Evolutionary conservation across 176 grass and related monocot genomes (phyloP).

Genomic region (Zizania latifolia): DNA sequence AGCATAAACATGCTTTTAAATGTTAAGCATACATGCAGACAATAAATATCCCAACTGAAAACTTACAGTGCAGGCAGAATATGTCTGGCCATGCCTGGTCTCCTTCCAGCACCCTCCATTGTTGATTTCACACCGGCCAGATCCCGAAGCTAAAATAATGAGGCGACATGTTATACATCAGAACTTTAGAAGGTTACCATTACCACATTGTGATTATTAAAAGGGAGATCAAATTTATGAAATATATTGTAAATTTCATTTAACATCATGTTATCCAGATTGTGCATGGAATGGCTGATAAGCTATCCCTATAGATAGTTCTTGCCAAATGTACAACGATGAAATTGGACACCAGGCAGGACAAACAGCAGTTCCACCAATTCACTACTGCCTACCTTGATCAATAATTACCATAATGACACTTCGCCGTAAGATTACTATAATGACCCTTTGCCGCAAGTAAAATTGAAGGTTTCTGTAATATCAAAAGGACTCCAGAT

Average conservation of each 20-base stretch:
- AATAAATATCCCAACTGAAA: not conserved
- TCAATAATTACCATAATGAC: no score
- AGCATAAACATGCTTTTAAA: conserved; percentile 8
- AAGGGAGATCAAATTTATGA: not conserved
- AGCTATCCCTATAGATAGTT: not conserved
- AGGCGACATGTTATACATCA: not conserved
- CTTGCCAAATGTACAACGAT: not conserved
- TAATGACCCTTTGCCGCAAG: not conserved
- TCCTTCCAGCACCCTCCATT: conserved; percentile 98
- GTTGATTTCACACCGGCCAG: conserved; percentile 80
- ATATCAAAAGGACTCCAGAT: not conserved
- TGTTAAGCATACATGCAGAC: not conserved
- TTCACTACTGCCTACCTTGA: not conserved
- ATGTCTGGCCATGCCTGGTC: conserved; percentile 46
- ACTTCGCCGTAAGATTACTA: no score
- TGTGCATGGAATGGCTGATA: not conserved
- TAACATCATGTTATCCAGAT: not conserved
- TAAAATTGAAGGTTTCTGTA: no score
- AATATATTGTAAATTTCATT: not conserved
- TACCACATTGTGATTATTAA: not conserved
- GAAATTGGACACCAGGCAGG: not conserved
- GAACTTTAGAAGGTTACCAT: no score
- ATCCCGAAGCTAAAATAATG: conserved; percentile 67
- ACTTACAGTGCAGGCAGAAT: conserved; percentile 87
- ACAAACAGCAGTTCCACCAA: not conserved